Percentiles rank a stretch among this genome's conserved stretches.
Conservation (phyloP, 345 rosid genomes). For the Murraya paniculata region DNA sequence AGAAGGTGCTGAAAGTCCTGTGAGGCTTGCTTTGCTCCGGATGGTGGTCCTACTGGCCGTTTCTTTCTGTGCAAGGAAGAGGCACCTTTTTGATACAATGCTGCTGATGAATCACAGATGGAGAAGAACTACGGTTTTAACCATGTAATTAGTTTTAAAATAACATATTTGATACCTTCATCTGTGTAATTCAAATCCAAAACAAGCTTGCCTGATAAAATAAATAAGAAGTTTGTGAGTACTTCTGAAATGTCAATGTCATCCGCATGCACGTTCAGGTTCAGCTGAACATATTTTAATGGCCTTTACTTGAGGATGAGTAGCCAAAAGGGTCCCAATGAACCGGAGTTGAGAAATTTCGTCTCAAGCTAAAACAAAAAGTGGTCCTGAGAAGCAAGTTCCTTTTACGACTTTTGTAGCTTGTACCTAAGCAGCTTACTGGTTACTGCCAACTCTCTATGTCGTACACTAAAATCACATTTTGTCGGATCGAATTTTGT, state of each 20-base stretch:
- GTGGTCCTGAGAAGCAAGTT: not conserved
- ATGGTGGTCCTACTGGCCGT: constrained; percentile 32
- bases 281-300: not conserved
- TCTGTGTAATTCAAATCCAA: not conserved
- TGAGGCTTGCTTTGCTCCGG: constrained; percentile 33
- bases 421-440: not conserved
- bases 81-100: not conserved
- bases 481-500: not conserved
- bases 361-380: not conserved
- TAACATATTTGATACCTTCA: not conserved
- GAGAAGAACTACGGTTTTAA: not conserved
- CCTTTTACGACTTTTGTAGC: not conserved
- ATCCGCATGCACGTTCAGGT: not conserved
- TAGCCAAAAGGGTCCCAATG: not conserved
- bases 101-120: not conserved
- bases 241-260: not conserved
- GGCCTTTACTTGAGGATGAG: not conserved
- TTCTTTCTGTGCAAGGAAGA: constrained; percentile 22
- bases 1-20: constrained; percentile 34
- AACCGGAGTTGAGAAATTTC: not conserved
- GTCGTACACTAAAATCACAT: not conserved
- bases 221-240: not conserved
- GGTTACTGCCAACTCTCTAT: not conserved
- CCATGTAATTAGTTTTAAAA: not conserved
- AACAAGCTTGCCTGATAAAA: no score